Base-by-base conservation (phyloP, 305 asterid species). In the Rubia tinctorum region DNA sequence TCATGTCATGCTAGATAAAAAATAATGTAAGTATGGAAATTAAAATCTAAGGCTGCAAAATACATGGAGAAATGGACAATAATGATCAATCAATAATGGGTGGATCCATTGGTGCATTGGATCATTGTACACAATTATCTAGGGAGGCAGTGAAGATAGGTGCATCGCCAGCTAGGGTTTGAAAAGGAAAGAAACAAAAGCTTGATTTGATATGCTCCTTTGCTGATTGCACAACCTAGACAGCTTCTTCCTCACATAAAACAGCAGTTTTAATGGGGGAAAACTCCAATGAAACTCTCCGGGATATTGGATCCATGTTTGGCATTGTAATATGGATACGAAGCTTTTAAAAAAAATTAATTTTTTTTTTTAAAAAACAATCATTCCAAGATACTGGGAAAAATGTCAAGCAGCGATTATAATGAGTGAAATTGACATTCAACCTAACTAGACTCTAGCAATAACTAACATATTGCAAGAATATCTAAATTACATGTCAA, bases 121-220 rank as follows among this genome's bases (percentile, higher is more conserved):
- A 76, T 76, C 71, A 75, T 75, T 75, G 71, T 60, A 45, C 3
- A 30, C 79, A 68, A 75, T 75, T 17, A 76, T 56, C 61, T 40
- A 51, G 71, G 64, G 65, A 51, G 10, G 9, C 5, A 71, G 64
- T 42, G 15, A 42, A 61, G 75, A 27, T 58, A 59, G 64, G 55
- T 60, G 73, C 55, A 7, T 27, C 20, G 67, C 67, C 67, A 72
- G 62, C 70, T 49, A n/a, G 67, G 3, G 69, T 47, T 66, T 65
- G 72, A 56, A 42, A 53, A 71, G 2, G 55, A 66, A 66, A 64
- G 56, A 13, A 64, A 39, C 23, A 39, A 64, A 40, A 22, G 56
- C 58, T 73, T 51, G 44, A 66, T 39, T 66, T 66, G 70, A 66
- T 53, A 53, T 53, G 59, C 17, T 17, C 59, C 2, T 30, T 40